Evolutionary conservation across 2,329 filamentous ascomycete genomes (phyloP).

Genomic region (Septoria linicola): DNA sequence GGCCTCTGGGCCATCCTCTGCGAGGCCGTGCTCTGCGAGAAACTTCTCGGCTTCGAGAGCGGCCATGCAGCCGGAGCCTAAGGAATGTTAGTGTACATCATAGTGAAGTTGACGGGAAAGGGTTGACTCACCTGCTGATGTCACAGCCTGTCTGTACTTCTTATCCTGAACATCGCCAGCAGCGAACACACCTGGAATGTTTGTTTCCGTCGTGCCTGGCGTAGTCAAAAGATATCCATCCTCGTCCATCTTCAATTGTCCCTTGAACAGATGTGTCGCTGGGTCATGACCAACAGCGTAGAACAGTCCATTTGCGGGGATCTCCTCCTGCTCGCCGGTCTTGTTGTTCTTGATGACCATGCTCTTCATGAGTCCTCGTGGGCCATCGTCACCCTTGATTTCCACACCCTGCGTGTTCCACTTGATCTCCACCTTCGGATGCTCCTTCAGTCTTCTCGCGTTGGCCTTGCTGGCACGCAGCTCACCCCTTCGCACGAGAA

Average conservation of each 20-base stretch:
- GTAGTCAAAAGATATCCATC: conserved; percentile 90
- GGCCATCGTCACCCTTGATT: conserved; percentile 77
- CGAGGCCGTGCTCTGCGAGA: conserved; percentile 69
- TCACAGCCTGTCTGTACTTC: conserved; percentile 95
- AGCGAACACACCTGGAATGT: conserved; percentile 87
- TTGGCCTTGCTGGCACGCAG: conserved; percentile 89
- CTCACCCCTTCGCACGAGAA: conserved; percentile 83
- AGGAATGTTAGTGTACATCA: conserved; percentile 17
- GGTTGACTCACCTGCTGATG: conserved; percentile 75
- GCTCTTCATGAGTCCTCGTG: conserved; percentile 78
- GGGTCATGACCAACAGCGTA: conserved; percentile 98
- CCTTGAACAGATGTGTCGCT: conserved; percentile 86
- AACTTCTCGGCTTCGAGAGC: conserved; percentile 95
- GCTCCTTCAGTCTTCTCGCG: conserved; percentile 74
- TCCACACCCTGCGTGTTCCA: conserved; percentile 82
- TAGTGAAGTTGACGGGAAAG: neutral
- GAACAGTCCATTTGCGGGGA: conserved; percentile 89
- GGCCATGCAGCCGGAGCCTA: conserved; percentile 90
- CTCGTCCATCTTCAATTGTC: conserved; percentile 79
- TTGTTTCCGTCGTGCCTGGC: conserved; percentile 85
- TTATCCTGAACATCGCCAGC: conserved; percentile 99
- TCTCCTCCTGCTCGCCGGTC: conserved; percentile 74
- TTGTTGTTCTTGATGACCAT: conserved; percentile 77
- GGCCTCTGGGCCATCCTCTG: conserved; percentile 50
- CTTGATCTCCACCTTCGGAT: conserved; percentile 87